phyloP scores from a whole-genome alignment of 345 rosid genomes.

The Eucalyptus curtisii region DNA sequence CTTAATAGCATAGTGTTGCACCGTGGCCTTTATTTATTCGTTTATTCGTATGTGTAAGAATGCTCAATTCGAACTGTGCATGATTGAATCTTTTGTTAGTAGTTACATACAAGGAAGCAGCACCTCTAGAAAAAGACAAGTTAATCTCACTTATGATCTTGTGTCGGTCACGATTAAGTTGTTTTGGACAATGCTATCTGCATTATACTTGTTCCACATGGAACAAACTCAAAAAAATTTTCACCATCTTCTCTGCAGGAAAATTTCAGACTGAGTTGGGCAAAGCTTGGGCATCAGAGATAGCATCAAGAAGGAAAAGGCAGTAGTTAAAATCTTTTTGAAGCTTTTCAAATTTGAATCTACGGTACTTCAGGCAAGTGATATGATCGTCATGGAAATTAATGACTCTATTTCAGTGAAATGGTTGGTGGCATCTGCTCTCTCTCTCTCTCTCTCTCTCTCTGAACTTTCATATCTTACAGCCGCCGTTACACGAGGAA shows the following conservation, averaged over 20 bases:
- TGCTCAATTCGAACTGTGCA: background rate
- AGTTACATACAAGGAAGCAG: background rate
- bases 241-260: slow-evolving; percentile 24
- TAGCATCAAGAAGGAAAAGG: slow-evolving; percentile 58
- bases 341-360: background rate
- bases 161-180: background rate
- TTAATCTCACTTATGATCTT: background rate
- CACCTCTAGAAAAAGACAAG: background rate
- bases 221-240: background rate
- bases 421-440: background rate
- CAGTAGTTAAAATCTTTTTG: background rate
- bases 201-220: background rate
- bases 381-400: background rate
- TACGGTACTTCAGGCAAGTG: background rate
- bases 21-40: background rate
- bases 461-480: background rate
- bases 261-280: slow-evolving; percentile 83
- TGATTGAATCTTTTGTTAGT: background rate
- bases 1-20: background rate
- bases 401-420: background rate
- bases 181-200: background rate
- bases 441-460: background rate
- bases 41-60: background rate
- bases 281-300: slow-evolving; percentile 81
- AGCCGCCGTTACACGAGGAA: background rate